These are phyloP conservation scores for Sarocladium strictum DNA, from an alignment of 2,329 filamentous ascomycete species.

Conservation along the genomic window DNA sequence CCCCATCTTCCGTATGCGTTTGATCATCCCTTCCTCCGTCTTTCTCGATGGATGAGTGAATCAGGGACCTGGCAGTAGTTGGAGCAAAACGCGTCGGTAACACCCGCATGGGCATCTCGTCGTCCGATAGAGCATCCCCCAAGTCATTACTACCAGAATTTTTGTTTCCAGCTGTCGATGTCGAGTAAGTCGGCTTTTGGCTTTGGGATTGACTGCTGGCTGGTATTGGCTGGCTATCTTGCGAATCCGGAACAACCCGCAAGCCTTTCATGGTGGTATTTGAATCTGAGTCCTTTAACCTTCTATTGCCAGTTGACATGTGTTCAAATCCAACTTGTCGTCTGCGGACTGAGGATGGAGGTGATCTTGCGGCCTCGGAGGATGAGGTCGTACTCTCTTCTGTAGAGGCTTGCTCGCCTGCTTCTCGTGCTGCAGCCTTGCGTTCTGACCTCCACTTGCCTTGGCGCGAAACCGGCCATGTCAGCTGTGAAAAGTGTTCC, in stretches of 20 bases:
- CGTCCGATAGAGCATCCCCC: background rate
- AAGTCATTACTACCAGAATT: too few relatives aligned
- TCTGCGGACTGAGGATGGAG: background rate
- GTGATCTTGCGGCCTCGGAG: background rate
- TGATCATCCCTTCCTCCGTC: too few relatives aligned
- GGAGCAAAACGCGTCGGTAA: background rate
- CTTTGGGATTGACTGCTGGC: background rate
- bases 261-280: background rate
- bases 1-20: too few relatives aligned
- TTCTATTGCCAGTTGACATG: too few relatives aligned
- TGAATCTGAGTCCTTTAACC: too few relatives aligned
- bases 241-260: background rate
- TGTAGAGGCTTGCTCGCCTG: background rate
- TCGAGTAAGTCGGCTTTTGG: too few relatives aligned
- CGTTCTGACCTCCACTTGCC: background rate
- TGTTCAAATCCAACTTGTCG: too few relatives aligned
- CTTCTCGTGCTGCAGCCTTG: background rate
- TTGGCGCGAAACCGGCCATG: background rate
- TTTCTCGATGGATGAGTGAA: background rate
- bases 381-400: too few relatives aligned
- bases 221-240: background rate
- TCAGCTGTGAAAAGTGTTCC: background rate
- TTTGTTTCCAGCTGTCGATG: too few relatives aligned
- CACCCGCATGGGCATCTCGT: constrained; percentile 2
- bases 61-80: background rate